These are phyloP conservation scores for Metschnikowia cubensis DNA, from an alignment of 805 yeast species.

Conservation along the genomic window DNA sequence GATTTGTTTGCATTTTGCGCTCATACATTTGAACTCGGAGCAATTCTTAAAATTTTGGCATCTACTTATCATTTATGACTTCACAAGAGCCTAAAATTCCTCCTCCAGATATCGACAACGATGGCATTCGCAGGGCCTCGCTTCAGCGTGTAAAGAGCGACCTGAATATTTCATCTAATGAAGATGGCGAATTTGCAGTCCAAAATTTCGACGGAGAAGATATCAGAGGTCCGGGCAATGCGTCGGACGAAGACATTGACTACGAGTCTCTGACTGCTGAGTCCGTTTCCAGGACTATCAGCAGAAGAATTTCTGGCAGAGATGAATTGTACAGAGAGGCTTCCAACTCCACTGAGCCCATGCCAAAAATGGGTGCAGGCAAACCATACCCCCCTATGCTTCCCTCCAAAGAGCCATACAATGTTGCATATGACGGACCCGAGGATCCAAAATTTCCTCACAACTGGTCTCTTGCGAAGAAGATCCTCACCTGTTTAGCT, in stretches of 20 bases:
- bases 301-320: slow-evolving; percentile 24
- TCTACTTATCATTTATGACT: not conserved
- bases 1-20: not conserved
- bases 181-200: slow-evolving; percentile 8
- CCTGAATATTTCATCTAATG: slow-evolving; percentile 7
- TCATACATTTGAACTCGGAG: not conserved
- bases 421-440: slow-evolving; percentile 73
- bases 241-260: slow-evolving; percentile 5
- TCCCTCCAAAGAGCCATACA: slow-evolving; percentile 52
- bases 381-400: slow-evolving; percentile 60
- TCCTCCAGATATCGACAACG: not conserved
- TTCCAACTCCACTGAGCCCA: slow-evolving; percentile 23
- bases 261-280: slow-evolving; percentile 14
- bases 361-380: slow-evolving; percentile 60
- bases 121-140: slow-evolving; percentile 1
- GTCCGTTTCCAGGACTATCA: slow-evolving; percentile 12
- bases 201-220: slow-evolving; percentile 10
- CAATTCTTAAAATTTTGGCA: not conserved
- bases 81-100: not conserved
- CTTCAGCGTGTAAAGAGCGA: slow-evolving; percentile 8
- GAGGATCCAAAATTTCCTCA: slow-evolving; percentile 78
- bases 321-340: slow-evolving; percentile 28
- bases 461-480: slow-evolving; percentile 55
- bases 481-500: slow-evolving; percentile 21
- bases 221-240: not conserved